These are phyloP conservation scores for Simplicillium aogashimaense DNA, from an alignment of 2,329 filamentous ascomycete species.

Conservation along the genomic window DNA sequence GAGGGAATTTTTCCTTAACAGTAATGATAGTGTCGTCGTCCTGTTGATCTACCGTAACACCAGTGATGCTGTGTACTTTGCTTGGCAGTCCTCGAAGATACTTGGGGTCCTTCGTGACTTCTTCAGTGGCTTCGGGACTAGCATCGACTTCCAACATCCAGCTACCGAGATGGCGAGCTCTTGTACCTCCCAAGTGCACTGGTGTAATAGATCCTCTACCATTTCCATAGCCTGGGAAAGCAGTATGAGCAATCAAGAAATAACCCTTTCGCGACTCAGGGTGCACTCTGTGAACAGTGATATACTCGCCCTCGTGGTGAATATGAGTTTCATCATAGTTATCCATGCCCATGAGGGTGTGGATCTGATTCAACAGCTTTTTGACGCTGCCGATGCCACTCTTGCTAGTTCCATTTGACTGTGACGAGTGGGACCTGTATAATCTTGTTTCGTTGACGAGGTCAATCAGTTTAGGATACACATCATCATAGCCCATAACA, in stretches of 20 bases:
- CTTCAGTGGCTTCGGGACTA: constrained; percentile 56
- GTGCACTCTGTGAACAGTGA: constrained; percentile 92
- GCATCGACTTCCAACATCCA: constrained; percentile 88
- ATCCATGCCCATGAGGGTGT: constrained; percentile 90
- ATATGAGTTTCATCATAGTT: constrained; percentile 93
- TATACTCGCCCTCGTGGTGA: constrained; percentile 91
- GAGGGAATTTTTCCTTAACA: constrained; percentile 75
- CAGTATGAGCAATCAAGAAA: constrained; percentile 92
- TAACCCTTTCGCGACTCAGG: constrained; percentile 87
- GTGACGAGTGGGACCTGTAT: constrained; percentile 72
- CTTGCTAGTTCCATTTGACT: constrained; percentile 55
- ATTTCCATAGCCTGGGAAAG: constrained; percentile 82
- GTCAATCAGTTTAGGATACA: constrained; percentile 89
- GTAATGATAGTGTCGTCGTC: constrained; percentile 69
- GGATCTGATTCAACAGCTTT: constrained; percentile 88
- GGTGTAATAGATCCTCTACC: constrained; percentile 73
- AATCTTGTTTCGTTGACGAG: constrained; percentile 79
- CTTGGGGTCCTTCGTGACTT: constrained; percentile 57
- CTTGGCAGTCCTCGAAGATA: constrained; percentile 77
- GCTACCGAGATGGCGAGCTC: constrained; percentile 75
- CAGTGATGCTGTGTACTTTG: constrained; percentile 62
- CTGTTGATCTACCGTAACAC: constrained; percentile 62
- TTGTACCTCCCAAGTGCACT: constrained; percentile 73
- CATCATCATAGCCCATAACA: constrained; percentile 96
- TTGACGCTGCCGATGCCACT: constrained; percentile 85